Evolutionary conservation across 495 filamentous ascomycete species (phyloP).

Genomic region (Podospora comata): DNA sequence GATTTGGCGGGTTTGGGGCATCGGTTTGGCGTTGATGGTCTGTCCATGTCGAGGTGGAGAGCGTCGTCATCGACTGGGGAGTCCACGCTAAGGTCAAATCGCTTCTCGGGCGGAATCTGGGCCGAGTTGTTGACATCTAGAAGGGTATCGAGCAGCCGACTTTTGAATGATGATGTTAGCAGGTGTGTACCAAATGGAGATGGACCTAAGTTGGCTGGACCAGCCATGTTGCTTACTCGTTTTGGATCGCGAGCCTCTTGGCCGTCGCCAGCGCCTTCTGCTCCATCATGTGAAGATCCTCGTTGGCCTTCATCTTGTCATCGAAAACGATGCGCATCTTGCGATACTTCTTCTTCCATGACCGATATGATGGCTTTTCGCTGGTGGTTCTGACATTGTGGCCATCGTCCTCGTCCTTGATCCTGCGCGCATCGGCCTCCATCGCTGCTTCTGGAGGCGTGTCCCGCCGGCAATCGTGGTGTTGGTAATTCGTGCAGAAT

Average conservation of each 20-base stretch:
- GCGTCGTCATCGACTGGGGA: constrained; percentile 53
- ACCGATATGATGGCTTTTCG: constrained; percentile 41
- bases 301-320: constrained; percentile 72
- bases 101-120: constrained; percentile 69
- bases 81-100: constrained; percentile 58
- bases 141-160: constrained; percentile 77
- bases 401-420: constrained; percentile 35
- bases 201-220: not conserved
- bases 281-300: constrained; percentile 72
- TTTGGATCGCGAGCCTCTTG: constrained; percentile 77
- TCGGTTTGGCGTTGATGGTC: constrained; percentile 24
- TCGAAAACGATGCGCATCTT: constrained; percentile 89
- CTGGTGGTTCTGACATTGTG: constrained; percentile 35
- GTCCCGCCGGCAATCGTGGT: not conserved
- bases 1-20: constrained; percentile 35
- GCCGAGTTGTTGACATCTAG: constrained; percentile 79
- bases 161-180: constrained; percentile 30
- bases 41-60: constrained; percentile 35
- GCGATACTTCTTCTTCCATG: constrained; percentile 85
- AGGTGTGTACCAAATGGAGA: not conserved
- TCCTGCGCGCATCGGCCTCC: constrained; percentile 27
- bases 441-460: constrained; percentile 18
- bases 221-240: constrained; percentile 51
- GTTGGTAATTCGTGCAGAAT: constrained; percentile 3
- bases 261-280: constrained; percentile 72